Base-by-base conservation (phyloP, 495 filamentous ascomycete species). In the Aspergillus biplanus region DNA sequence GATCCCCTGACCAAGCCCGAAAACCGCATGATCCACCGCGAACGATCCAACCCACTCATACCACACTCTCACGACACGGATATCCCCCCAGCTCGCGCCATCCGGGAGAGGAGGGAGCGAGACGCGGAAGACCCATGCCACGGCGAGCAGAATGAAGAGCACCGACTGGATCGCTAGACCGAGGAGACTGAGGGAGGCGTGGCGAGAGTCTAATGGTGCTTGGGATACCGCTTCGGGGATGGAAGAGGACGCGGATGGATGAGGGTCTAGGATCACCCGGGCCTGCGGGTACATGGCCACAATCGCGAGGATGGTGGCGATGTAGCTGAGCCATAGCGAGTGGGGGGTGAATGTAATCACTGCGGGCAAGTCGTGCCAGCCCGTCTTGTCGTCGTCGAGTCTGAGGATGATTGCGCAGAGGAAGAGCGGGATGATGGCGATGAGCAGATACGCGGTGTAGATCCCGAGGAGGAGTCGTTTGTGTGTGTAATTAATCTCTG, bases 61-160 rank as follows among this genome's bases (percentile, higher is more conserved):
- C 48, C 50, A 53, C 9, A 53, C 50, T 12, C 7, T 53, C 16
- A 31, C 4, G 50, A 56, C 11, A 44, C 8, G 27, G 35, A 42
- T 31, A 44, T 44, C 32, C 32, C 44, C 16, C 57, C 57, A 59
- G 44, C n/a, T 33, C 35, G 57, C 42, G 27, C 44, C 44, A 21
- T 59, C 46, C 0, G 57, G 57, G 46, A 49, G 57, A 6, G 44
- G 5, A 34, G 57, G 44, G 31, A 59, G 50, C 44, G 57, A 48
- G 42, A 59, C 44, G 31, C 57, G 57, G 57, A 49, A 59, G 42
- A 59, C 16, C 57, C 57, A 59, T n/a, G 57, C 13, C 16, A 59
- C 34, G 9, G 44, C 57, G 32, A 59, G 57, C 1, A 49, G 13
- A 49, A 33, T 8, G 31, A 59, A 59, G n/a, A 59, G 42, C 31